These are phyloP conservation scores for Nakaseomyces bracarensis DNA, from an alignment of 1,139 yeast species.

Conservation along the genomic window DNA sequence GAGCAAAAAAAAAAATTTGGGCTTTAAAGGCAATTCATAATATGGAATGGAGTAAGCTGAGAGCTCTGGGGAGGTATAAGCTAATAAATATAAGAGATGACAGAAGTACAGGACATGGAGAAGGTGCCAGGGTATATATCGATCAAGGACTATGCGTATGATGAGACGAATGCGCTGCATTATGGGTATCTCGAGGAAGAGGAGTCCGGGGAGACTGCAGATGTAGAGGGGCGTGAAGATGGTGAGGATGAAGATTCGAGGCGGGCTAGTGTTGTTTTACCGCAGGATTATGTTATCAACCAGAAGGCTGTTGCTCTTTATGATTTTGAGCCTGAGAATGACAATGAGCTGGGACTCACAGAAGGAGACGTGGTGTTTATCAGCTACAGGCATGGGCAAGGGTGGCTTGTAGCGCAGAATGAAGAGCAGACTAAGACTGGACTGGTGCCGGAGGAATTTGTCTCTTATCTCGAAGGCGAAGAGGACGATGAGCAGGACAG, in stretches of 20 bases:
- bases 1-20: too few species aligned
- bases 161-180: slow-evolving; percentile 54
- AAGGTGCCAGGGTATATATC: slow-evolving; percentile 32
- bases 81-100: slow-evolving; percentile 5
- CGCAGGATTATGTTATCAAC: slow-evolving; percentile 35
- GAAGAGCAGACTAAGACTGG: slow-evolving; percentile 47
- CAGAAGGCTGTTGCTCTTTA: slow-evolving; percentile 77
- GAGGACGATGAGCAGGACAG: slow-evolving; percentile 20
- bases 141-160: slow-evolving; percentile 76
- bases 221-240: slow-evolving; percentile 16
- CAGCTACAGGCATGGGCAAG: slow-evolving; percentile 90
- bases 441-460: slow-evolving; percentile 91
- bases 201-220: slow-evolving; percentile 12
- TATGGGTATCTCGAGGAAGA: slow-evolving; percentile 39
- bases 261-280: slow-evolving; percentile 31
- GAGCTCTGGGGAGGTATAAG: neutral
- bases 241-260: slow-evolving; percentile 35
- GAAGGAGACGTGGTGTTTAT: slow-evolving; percentile 86
- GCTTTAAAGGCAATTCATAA: too few species aligned
- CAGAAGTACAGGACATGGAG: slow-evolving; percentile 8
- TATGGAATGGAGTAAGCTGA: neutral
- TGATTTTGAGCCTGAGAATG: slow-evolving; percentile 88
- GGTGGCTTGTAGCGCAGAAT: slow-evolving; percentile 82
- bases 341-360: slow-evolving; percentile 68
- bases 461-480: slow-evolving; percentile 41